These are phyloP conservation scores for Penicillium sp. DNA, from an alignment of 2,329 filamentous ascomycete genomes.

Conservation along the genomic window DNA sequence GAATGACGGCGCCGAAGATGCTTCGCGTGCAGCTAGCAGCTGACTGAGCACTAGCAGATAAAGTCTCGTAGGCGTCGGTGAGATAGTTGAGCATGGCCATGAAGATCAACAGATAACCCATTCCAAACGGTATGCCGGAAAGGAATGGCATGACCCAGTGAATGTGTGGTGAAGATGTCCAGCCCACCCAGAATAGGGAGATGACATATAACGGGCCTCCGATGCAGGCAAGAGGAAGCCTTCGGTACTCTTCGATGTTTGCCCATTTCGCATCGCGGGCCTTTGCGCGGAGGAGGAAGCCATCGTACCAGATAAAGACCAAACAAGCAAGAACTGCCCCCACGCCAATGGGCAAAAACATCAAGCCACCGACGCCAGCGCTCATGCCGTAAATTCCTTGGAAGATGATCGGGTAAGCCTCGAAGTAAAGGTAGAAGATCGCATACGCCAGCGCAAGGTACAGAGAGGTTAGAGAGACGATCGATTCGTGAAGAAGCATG, in stretches of 20 bases:
- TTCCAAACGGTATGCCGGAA: constrained; percentile 62
- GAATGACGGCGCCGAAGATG: constrained; percentile 57
- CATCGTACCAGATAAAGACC: constrained; percentile 67
- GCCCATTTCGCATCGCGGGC: constrained; percentile 27
- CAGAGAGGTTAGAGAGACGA: constrained; percentile 67
- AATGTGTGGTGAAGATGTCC: constrained; percentile 31
- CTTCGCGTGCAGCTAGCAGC: constrained; percentile 54
- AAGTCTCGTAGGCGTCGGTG: constrained; percentile 66
- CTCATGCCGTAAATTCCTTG: constrained; percentile 42
- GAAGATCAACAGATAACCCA: constrained; percentile 62
- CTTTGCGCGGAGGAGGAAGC: constrained; percentile 55
- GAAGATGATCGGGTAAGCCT: constrained; percentile 72
- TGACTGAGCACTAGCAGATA: constrained; percentile 58
- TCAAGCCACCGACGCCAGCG: constrained; percentile 33
- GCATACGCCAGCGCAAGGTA: constrained; percentile 71
- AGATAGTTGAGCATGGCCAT: constrained; percentile 65
- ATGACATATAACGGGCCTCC: constrained; percentile 60
- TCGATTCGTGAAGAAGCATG: constrained; percentile 69
- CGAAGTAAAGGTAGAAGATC: constrained; percentile 71
- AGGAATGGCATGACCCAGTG: constrained; percentile 53
- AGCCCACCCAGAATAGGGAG: constrained; percentile 54
- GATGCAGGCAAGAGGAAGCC: constrained; percentile 69
- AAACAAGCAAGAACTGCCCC: constrained; percentile 60
- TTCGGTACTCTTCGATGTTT: constrained; percentile 51
- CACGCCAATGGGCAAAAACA: constrained; percentile 52